Evolutionary conservation across 2,329 filamentous ascomycete species (phyloP).

Genomic region (Trichophaea hybrida): DNA sequence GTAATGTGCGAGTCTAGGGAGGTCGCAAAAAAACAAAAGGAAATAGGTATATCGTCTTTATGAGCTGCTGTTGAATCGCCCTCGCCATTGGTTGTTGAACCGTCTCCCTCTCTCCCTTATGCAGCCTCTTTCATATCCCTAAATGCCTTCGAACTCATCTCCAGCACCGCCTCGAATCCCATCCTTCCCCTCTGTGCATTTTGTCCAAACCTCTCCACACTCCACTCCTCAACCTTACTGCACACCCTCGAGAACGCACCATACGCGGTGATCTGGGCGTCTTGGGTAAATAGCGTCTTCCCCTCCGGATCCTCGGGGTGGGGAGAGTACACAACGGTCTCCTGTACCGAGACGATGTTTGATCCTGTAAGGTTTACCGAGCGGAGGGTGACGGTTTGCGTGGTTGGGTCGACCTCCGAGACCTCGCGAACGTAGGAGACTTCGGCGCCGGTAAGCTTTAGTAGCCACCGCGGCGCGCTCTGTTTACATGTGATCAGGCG

Average conservation of each 20-base stretch:
- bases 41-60: not conserved
- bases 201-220: slow-evolving; percentile 76
- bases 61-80: not conserved
- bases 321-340: slow-evolving; percentile 79
- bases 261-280: slow-evolving; percentile 81
- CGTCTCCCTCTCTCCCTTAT: slow-evolving; percentile 5
- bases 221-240: slow-evolving; percentile 87
- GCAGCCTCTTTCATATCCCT: slow-evolving; percentile 18
- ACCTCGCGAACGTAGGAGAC: slow-evolving; percentile 87
- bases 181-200: slow-evolving; percentile 83
- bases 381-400: slow-evolving; percentile 88
- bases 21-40: not conserved
- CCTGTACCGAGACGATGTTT: slow-evolving; percentile 79
- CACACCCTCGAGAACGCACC: slow-evolving; percentile 96
- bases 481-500: slow-evolving; percentile 50
- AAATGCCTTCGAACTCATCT: slow-evolving; percentile 43
- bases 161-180: slow-evolving; percentile 86
- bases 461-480: slow-evolving; percentile 65
- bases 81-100: not conserved
- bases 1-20: too few relatives aligned
- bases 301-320: slow-evolving; percentile 36
- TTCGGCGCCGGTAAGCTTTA: slow-evolving; percentile 59
- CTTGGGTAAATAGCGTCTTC: slow-evolving; percentile 71
- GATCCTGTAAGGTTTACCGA: slow-evolving; percentile 87
- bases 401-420: slow-evolving; percentile 74